Evolutionary conservation across 106 monocot genomes (phyloP).

Genomic region (Iris macrosiphon): DNA sequence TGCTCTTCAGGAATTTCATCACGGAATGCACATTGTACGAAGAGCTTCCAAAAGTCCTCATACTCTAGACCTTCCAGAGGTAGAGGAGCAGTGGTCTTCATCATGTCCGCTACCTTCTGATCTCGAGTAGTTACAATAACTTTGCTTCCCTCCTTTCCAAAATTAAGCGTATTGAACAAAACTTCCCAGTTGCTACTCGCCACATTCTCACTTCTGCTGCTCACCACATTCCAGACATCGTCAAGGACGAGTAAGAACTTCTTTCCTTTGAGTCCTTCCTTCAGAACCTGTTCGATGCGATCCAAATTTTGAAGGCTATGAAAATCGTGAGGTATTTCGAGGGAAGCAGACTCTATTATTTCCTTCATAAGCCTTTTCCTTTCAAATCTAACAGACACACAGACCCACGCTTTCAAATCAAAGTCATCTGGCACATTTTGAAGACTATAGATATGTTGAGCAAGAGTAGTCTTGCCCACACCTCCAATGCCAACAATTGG

Average conservation of each 20-base stretch:
- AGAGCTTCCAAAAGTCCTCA: conserved; percentile 14
- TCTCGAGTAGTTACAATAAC: conserved; percentile 33
- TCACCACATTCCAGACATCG: conserved; percentile 32
- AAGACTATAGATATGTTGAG: conserved; percentile 12
- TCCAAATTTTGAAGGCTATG: background rate
- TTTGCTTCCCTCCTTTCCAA: conserved; percentile 16
- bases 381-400: conserved; percentile 19
- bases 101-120: conserved; percentile 3
- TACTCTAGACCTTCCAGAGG: conserved; percentile 6
- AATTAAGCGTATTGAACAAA: background rate
- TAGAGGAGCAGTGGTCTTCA: background rate
- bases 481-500: conserved; percentile 27
- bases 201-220: conserved; percentile 9
- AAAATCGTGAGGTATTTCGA: background rate
- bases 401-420: conserved; percentile 12
- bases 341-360: background rate
- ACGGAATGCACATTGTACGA: conserved; percentile 16
- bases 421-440: conserved; percentile 1
- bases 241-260: conserved; percentile 42
- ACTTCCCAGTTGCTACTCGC: conserved; percentile 8
- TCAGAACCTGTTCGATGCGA: conserved; percentile 4
- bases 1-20: background rate
- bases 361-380: conserved; percentile 9
- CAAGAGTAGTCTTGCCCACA: conserved; percentile 33
- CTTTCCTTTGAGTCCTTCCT: background rate